These are phyloP conservation scores for Paramecium pentaurelia DNA, from an alignment of 73 alveolate species.

Conservation along the genomic window DNA sequence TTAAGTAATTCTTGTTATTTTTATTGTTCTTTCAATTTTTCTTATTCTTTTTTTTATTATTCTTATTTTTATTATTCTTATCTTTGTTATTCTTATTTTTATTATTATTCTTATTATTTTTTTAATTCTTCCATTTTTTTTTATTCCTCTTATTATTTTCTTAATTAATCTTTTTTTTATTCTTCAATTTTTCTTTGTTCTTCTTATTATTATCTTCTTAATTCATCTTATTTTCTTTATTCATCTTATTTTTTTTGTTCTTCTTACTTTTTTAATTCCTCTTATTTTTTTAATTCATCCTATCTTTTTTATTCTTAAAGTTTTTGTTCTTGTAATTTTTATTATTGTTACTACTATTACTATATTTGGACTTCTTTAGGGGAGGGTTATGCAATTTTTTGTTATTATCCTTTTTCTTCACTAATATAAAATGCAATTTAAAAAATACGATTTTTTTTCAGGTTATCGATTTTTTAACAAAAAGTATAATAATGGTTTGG, in stretches of 20 bases:
- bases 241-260: background rate
- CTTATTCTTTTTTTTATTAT: background rate
- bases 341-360: background rate
- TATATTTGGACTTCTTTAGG: background rate
- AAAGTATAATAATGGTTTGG: slow-evolving; percentile 43
- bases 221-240: background rate
- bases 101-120: background rate
- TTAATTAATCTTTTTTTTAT: background rate
- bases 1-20: background rate
- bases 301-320: background rate
- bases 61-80: background rate
- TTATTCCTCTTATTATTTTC: background rate
- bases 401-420: background rate
- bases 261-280: background rate
- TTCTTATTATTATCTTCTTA: slow-evolving; percentile 12
- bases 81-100: background rate
- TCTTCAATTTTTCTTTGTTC: slow-evolving; percentile 18
- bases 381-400: background rate
- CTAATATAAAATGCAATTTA: background rate
- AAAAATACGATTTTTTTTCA: background rate
- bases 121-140: slow-evolving; percentile 1
- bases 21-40: background rate
- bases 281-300: background rate
- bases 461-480: background rate
- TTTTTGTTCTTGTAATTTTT: background rate